Conservation (phyloP, 768 basidiomycete genomes). For the Suillus brevipes region DNA sequence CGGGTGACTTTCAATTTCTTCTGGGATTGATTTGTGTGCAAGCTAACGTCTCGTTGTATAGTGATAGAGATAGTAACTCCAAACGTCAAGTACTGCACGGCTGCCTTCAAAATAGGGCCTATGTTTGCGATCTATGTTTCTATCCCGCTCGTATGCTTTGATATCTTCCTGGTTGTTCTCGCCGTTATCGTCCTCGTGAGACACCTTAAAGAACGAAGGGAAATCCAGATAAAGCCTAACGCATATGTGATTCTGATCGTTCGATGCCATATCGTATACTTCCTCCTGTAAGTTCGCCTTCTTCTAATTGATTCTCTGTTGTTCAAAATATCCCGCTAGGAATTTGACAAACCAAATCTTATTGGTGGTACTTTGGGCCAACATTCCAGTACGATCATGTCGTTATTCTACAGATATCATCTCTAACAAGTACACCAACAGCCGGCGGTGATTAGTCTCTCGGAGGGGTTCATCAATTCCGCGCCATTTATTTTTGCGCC, state of each 20-base stretch:
- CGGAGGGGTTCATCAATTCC: not conserved
- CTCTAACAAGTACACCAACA: not conserved
- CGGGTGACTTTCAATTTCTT: not conserved
- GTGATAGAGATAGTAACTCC: constrained; percentile 2
- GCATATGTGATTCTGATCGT: not conserved
- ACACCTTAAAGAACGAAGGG: not conserved
- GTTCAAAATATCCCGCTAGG: not conserved
- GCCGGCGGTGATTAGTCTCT: not conserved
- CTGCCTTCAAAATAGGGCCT: not conserved
- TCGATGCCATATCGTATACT: not conserved
- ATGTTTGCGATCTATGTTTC: not conserved
- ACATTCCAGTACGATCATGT: not conserved
- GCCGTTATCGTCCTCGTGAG: not conserved
- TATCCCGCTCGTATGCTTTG: not conserved
- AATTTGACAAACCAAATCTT: not conserved
- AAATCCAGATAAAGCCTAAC: not conserved
- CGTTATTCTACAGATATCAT: not conserved
- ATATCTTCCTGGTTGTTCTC: not conserved
- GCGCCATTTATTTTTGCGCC: not conserved
- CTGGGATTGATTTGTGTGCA: not conserved
- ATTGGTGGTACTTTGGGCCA: not conserved
- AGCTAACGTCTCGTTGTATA: not conserved
- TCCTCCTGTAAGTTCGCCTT: not conserved
- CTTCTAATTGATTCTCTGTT: too few species aligned
- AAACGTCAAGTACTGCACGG: not conserved